A percentile compares a stretch with the other conserved stretches of the same genome.
Evolutionary conservation across 495 filamentous ascomycete genomes (phyloP).

Genomic region (Immersiella caudata): DNA sequence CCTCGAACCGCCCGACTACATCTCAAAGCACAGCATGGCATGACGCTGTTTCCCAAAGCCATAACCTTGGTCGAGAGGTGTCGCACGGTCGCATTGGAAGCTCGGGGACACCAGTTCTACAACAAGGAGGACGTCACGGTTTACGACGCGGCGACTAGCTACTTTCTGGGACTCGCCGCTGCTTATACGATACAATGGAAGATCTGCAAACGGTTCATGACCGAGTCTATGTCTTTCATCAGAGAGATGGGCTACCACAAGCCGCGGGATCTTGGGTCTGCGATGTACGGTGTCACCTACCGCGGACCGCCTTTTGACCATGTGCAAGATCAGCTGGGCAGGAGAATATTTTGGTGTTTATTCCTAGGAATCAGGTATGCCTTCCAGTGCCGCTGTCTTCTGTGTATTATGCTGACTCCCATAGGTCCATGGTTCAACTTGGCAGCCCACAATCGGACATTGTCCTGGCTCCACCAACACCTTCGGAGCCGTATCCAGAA

Average conservation of each 20-base stretch:
- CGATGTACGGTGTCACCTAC: constrained; percentile 35
- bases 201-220: constrained; percentile 68
- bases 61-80: constrained; percentile 74
- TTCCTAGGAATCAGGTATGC: constrained; percentile 63
- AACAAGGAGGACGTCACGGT: constrained; percentile 66
- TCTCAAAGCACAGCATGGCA: constrained; percentile 62
- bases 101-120: constrained; percentile 69
- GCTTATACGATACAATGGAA: constrained; percentile 70
- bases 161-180: constrained; percentile 73
- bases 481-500: constrained; percentile 76
- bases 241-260: constrained; percentile 67
- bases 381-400: background rate
- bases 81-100: constrained; percentile 69
- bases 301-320: constrained; percentile 57
- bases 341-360: constrained; percentile 77
- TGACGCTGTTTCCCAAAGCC: constrained; percentile 65
- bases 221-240: constrained; percentile 72
- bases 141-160: constrained; percentile 84
- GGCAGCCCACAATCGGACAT: constrained; percentile 66
- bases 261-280: constrained; percentile 40
- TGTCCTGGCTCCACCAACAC: constrained; percentile 69
- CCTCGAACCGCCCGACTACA: constrained; percentile 74
- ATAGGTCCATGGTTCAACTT: constrained; percentile 67
- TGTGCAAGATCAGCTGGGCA: constrained; percentile 75
- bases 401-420: constrained; percentile 1